A percentile compares a stretch with the other conserved stretches of the same genome.
Evolutionary conservation across 129 eudicot species (phyloP).

Genomic region (Flaveria linearis): DNA sequence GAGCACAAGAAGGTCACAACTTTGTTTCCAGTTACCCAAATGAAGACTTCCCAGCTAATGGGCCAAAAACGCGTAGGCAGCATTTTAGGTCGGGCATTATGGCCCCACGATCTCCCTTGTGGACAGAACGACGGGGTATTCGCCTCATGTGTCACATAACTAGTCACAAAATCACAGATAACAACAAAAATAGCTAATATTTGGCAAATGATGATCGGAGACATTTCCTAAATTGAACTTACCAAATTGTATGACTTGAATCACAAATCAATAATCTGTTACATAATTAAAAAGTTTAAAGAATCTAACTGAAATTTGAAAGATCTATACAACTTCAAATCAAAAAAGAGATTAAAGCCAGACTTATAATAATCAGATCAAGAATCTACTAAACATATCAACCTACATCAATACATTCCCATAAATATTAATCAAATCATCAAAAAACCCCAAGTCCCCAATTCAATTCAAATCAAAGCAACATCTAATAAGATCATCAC

Average conservation of each 20-base stretch:
- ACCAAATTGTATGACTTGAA: not conserved
- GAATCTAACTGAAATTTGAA: not conserved
- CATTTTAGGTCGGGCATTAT: too few relatives aligned
- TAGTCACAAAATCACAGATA: not conserved
- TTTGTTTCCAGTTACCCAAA: too few relatives aligned
- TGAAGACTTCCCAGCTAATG: too few relatives aligned
- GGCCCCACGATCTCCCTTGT: too few relatives aligned
- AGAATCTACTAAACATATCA: not conserved
- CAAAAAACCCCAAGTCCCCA: not conserved
- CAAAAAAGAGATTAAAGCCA: not conserved
- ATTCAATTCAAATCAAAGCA: constrained; percentile 2
- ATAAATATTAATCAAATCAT: constrained; percentile 12
- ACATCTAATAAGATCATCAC: not conserved
- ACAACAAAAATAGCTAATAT: not conserved
- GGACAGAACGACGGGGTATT: too few relatives aligned
- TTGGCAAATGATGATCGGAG: not conserved
- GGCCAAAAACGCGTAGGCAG: too few relatives aligned
- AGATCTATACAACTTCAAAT: not conserved
- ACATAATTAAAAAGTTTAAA: not conserved
- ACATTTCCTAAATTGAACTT: not conserved
- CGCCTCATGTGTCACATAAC: not conserved
- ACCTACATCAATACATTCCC: constrained; percentile 11
- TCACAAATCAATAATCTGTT: not conserved
- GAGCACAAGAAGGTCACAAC: too few relatives aligned
- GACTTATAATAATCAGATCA: not conserved